Percentiles rank a stretch among this genome's conserved stretches.
Evolutionary conservation across 2,329 filamentous ascomycete species (phyloP).

Genomic region (Paracoccidioides lutzii): DNA sequence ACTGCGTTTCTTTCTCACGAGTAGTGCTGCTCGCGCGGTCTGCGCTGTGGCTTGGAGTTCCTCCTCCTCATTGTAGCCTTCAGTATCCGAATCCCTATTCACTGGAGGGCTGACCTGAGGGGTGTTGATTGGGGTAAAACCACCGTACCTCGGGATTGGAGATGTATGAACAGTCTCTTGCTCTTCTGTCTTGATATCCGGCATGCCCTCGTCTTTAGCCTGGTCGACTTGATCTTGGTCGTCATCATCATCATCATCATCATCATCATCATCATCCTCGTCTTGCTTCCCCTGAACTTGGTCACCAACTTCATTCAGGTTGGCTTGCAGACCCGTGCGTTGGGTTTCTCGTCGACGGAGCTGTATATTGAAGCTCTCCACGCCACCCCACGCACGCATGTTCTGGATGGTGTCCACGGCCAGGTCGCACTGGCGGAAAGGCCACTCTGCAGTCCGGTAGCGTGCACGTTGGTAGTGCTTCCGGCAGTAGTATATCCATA

Average conservation of each 20-base stretch:
- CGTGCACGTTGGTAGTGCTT: conserved; percentile 70
- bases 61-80: neutral
- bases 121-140: neutral
- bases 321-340: conserved; percentile 2
- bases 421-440: conserved; percentile 48
- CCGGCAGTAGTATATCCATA: conserved; percentile 67
- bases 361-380: conserved; percentile 49
- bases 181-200: neutral
- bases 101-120: neutral
- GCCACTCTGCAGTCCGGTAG: conserved; percentile 52
- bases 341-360: conserved; percentile 48
- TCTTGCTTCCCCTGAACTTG: neutral
- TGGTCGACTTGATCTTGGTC: neutral
- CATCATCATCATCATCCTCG: no score
- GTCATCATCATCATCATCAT: no score
- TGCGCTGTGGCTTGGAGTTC: neutral
- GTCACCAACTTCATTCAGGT: neutral
- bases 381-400: conserved; percentile 50
- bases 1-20: conserved; percentile 9
- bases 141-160: neutral
- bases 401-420: conserved; percentile 50
- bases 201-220: neutral
- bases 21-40: neutral
- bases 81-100: neutral
- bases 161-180: neutral